phyloP scores from a whole-genome alignment of 2,329 filamentous ascomycete genomes.

The Cadophora luteo-olivacea region DNA sequence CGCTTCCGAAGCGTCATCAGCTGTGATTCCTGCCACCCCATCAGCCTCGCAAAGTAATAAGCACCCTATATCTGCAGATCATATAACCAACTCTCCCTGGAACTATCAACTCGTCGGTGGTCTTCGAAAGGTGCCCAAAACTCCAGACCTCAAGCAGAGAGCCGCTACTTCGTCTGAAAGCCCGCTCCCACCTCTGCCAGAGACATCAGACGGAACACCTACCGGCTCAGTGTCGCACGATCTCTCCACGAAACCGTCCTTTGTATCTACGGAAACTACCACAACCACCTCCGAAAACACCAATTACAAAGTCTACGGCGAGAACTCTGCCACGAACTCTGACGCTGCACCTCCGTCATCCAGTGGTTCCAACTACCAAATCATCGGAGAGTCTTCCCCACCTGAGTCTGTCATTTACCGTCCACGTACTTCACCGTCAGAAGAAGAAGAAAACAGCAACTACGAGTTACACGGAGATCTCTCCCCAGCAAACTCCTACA shows the following conservation, averaged over 20 bases:
- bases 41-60: slow-evolving; percentile 33
- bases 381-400: slow-evolving; percentile 59
- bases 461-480: slow-evolving; percentile 59
- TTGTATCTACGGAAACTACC: slow-evolving; percentile 40
- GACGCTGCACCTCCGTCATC: slow-evolving; percentile 35
- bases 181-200: slow-evolving; percentile 39
- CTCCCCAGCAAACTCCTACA: slow-evolving; percentile 48
- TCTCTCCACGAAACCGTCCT: slow-evolving; percentile 44
- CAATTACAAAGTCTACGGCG: slow-evolving; percentile 45
- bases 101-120: slow-evolving; percentile 45
- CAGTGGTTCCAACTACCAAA: slow-evolving; percentile 54
- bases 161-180: slow-evolving; percentile 29
- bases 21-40: slow-evolving; percentile 37
- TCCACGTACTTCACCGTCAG: slow-evolving; percentile 36
- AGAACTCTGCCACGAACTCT: slow-evolving; percentile 33
- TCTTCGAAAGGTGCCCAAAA: slow-evolving; percentile 46
- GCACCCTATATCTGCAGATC: slow-evolving; percentile 41
- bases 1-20: slow-evolving; percentile 32
- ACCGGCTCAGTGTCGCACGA: slow-evolving; percentile 35
- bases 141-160: slow-evolving; percentile 44
- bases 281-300: slow-evolving; percentile 44
- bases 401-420: slow-evolving; percentile 42
- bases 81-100: slow-evolving; percentile 43
- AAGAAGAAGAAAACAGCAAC: slow-evolving; percentile 49
- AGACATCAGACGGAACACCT: slow-evolving; percentile 35